Evolutionary conservation across 2,329 filamentous ascomycete species (phyloP), one percentile per base, ranked within the genome.

Genomic region (Curvularia spicifera): DNA sequence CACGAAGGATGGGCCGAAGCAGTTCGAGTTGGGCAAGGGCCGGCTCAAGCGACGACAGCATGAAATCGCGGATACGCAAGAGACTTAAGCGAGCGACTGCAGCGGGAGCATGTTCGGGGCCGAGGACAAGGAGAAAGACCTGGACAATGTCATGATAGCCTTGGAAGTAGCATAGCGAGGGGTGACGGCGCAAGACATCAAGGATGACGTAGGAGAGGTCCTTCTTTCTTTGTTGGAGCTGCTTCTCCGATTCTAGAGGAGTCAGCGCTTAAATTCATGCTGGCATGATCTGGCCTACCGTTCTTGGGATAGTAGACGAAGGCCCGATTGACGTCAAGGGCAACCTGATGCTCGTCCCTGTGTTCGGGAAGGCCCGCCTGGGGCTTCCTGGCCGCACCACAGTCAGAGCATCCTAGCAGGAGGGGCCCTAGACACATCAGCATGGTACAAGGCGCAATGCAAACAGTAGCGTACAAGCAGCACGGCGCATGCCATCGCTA

Each of bases 141-240:
- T 99, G 96, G 68, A 91, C 95, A 71, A 99, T 98, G 79, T 99
- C 95, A 78, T 99, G 95, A 76, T 96, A 99, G 74, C 95, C 95
- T 80, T 99, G 95, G 77, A 99, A 99, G 79, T 99, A 99, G 81
- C 88, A 92, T 35, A 99, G 86, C 74, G 89, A 88, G 15, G 93
- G 92, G 70, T 96, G 85, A 33, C 85, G 85, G 52, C 96, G 89
- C 45, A 99, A 85, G 13, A 96, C 87, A 64, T 90, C 85, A 51
- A 86, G 86, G 70, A 99, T 98, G 50, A 99, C 83, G 62, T 87
- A 80, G 7, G 88, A 94, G 1, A 99, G 85, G 71, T 95, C 88
- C 53, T 82, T 75, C 73, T 95, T 97, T 72, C 90, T 89, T 43
- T 77, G 76, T 46, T 86, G 82, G 56, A 96, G 83, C 66, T 94